phyloP scores from a whole-genome alignment of 73 alveolate species.

The Tetrahymena malaccensis region DNA sequence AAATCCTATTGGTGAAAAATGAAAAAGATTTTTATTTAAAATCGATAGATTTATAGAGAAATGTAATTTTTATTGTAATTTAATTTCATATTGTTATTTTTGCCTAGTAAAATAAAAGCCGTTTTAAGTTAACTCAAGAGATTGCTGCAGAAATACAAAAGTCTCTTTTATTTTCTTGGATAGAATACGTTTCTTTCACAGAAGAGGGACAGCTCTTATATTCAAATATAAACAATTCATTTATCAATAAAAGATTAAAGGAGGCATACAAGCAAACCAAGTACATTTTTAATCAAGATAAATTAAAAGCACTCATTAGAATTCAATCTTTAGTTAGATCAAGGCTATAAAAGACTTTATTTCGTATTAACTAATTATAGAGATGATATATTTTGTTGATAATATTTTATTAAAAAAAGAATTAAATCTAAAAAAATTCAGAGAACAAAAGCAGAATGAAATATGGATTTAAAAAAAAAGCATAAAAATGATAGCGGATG shows the following conservation, averaged over 20 bases:
- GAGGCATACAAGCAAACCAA: not conserved
- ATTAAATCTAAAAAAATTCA: not conserved
- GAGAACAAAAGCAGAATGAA: not conserved
- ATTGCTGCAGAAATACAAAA: not conserved
- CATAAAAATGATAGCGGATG: not conserved
- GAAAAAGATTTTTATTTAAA: not conserved
- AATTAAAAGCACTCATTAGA: not conserved
- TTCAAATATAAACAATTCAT: not conserved
- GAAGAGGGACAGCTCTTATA: not conserved
- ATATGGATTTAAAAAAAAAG: not conserved
- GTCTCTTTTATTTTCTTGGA: not conserved
- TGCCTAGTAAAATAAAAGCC: not conserved
- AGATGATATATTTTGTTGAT: not conserved
- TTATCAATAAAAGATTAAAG: not conserved
- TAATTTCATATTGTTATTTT: not conserved
- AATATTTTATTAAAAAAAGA: not conserved
- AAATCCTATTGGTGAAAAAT: not conserved
- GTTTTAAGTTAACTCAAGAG: not conserved
- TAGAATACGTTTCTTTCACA: not conserved
- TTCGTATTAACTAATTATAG: not conserved
- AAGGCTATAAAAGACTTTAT: not conserved
- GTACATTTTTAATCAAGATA: not conserved
- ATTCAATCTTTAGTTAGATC: not conserved
- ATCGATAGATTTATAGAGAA: not conserved
- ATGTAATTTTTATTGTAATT: not conserved